Evolutionary conservation across 2,329 filamentous ascomycete species (phyloP).

Genomic region (Falciphora oryzae): DNA sequence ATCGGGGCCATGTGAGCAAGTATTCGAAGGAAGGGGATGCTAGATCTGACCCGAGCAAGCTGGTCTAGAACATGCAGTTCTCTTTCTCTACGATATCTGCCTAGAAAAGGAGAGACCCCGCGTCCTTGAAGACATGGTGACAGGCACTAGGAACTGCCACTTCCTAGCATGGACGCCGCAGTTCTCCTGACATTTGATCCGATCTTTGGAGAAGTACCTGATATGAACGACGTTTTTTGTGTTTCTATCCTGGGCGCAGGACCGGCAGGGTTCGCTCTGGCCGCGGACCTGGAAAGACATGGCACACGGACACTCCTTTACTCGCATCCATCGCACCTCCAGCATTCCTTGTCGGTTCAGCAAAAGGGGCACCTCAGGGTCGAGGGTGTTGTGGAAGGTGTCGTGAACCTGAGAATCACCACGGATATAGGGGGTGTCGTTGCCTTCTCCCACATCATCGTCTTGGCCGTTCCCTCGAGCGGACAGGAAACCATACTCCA

Average conservation of each 20-base stretch:
- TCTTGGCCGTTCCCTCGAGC: conserved; percentile 19
- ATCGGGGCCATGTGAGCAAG: too few relatives aligned
- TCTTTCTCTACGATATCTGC: too few relatives aligned
- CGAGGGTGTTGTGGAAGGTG: conserved; percentile 15
- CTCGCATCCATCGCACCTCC: conserved; percentile 17
- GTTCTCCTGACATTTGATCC: too few relatives aligned
- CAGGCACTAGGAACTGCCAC: too few relatives aligned
- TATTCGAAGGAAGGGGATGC: too few relatives aligned
- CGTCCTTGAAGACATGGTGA: too few relatives aligned
- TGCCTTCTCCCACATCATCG: conserved; percentile 17
- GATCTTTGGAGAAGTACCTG: too few relatives aligned
- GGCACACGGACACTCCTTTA: conserved; percentile 18
- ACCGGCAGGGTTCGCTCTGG: conserved; percentile 17
- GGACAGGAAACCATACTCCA: conserved; percentile 17
- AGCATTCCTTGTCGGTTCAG: conserved; percentile 11
- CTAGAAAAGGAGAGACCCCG: too few relatives aligned
- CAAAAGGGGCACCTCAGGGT: conserved; percentile 9
- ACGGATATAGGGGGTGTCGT: conserved; percentile 19
- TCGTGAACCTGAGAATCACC: conserved; percentile 11
- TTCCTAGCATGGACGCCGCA: too few relatives aligned
- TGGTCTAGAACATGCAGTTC: too few relatives aligned
- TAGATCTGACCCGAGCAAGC: too few relatives aligned
- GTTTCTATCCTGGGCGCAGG: conserved; percentile 18
- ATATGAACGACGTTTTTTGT: too few relatives aligned
- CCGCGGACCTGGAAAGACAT: conserved; percentile 15